A percentile compares a stretch with the other conserved stretches of the same genome.
Evolutionary conservation across 805 yeast species (phyloP).

Genomic region (Jamesozyma jinghongensis): DNA sequence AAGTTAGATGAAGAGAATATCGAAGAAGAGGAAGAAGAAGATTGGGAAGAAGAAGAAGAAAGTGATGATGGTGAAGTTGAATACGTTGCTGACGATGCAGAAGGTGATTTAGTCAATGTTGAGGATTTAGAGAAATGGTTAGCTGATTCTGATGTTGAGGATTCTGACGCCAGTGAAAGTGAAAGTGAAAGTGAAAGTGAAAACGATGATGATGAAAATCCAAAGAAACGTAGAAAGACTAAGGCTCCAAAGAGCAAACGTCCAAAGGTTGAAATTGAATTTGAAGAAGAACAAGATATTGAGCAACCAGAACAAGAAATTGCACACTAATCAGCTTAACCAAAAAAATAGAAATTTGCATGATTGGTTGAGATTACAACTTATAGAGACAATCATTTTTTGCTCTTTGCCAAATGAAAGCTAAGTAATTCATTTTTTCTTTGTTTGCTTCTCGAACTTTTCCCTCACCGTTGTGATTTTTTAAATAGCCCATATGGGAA

Average conservation of each 20-base stretch:
- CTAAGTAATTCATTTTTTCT: too few species aligned
- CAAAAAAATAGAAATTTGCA: background rate
- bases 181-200: conserved; percentile 31
- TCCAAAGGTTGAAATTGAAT: conserved; percentile 73
- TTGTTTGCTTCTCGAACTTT: too few species aligned
- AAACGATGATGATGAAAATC: conserved; percentile 31
- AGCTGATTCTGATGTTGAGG: conserved; percentile 39
- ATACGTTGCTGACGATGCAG: conserved; percentile 83
- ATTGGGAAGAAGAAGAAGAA: conserved; percentile 42
- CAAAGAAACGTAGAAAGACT: conserved; percentile 32
- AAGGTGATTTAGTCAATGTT: conserved; percentile 81
- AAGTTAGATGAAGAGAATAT: conserved; percentile 60
- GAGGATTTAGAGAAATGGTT: conserved; percentile 91
- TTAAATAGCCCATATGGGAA: too few species aligned
- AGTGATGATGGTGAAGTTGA: conserved; percentile 72
- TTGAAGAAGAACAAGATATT: conserved; percentile 55
- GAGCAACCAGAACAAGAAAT: conserved; percentile 26
- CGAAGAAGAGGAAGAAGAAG: conserved; percentile 40
- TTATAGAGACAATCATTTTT: background rate
- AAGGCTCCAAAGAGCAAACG: conserved; percentile 41
- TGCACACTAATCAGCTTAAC: conserved; percentile 13
- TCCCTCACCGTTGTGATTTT: too few species aligned
- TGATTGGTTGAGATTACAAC: background rate
- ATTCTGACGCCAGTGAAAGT: conserved; percentile 22
- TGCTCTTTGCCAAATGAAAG: background rate